Evolutionary conservation across 805 yeast species (phyloP), one percentile per base, ranked within the genome.

Genomic region (Lachancea quebecensis): DNA sequence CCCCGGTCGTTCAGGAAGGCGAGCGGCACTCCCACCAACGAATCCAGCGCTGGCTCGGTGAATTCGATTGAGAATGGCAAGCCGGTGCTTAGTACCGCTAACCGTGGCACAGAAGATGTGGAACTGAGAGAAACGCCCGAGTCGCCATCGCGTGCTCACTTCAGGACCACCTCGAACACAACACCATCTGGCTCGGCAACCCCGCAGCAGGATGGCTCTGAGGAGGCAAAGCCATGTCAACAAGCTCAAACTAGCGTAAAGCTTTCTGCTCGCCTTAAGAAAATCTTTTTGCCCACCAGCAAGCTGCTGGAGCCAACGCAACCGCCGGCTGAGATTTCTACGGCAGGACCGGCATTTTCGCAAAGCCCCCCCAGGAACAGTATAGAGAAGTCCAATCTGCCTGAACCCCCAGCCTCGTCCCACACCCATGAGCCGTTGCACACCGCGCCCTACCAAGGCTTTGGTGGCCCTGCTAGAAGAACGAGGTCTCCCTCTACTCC

Each of bases 401-500:
- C 42, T 9, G 35, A 29, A 14, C 25, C 14, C n/a, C 10, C 42
- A 9, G 14, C 34, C 2, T 32, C 12, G 9, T 21, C 14, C 17
- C 17, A 11, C 25, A 28, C n/a, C 28, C n/a, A 10, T 14, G 33
- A 28, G 16, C 11, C n/a, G 6, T 10, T n/a, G 10, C 31, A 38
- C 14, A n/a, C 12, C 18, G 37, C 12, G 9, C 8, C n/a, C n/a
- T 4, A 4, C 16, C 37, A 12, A 17, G 37, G 21, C 12, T 5
- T 34, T 5, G 18, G 7, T 15, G 37, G 21, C 33, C 33, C 14
- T 14, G 9, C 3, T 30, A 11, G 49, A 14, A 46, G 58, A 42
- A 49, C 33, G 29, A 47, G 58, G 36, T 56, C 60, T 6, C 59
- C 59, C 5, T 56, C 58, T 10, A 52, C 56, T 2, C 57, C 58